Conservation (phyloP, 345 rosid genomes). For the Sonneratia alba region DNA sequence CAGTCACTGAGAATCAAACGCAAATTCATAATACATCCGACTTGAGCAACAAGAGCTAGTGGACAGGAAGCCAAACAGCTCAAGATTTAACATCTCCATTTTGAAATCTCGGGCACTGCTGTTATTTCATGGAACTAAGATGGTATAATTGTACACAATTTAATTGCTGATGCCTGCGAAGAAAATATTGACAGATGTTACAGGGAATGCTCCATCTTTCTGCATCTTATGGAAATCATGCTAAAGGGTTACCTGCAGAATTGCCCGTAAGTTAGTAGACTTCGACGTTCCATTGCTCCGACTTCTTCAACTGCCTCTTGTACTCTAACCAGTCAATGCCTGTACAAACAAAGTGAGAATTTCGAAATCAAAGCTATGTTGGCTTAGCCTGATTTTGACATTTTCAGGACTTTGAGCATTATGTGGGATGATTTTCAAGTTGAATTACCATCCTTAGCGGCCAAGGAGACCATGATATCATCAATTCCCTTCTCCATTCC, state of each 20-base stretch:
- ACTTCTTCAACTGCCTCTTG: conserved; percentile 77
- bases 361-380: not conserved
- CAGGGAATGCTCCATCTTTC: not conserved
- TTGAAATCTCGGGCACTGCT: not conserved
- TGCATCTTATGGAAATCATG: not conserved
- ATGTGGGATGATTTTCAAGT: not conserved
- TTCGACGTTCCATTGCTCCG: conserved; percentile 93
- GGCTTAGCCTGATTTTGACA: not conserved
- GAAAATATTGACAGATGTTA: not conserved
- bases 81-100: not conserved
- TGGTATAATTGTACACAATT: not conserved
- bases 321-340: conserved; percentile 82
- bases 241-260: not conserved
- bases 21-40: too few relatives aligned
- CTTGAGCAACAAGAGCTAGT: too few relatives aligned
- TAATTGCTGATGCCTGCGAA: not conserved
- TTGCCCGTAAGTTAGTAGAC: conserved; percentile 40
- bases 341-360: conserved; percentile 15
- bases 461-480: conserved; percentile 75
- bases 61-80: not conserved
- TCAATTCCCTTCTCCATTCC: conserved; percentile 96
- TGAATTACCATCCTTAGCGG: conserved; percentile 63
- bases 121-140: not conserved
- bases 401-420: not conserved
- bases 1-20: too few relatives aligned